These are phyloP conservation scores for Vaccinium myrtillus DNA, from an alignment of 148 eudicot genomes.

Conservation along the genomic window DNA sequence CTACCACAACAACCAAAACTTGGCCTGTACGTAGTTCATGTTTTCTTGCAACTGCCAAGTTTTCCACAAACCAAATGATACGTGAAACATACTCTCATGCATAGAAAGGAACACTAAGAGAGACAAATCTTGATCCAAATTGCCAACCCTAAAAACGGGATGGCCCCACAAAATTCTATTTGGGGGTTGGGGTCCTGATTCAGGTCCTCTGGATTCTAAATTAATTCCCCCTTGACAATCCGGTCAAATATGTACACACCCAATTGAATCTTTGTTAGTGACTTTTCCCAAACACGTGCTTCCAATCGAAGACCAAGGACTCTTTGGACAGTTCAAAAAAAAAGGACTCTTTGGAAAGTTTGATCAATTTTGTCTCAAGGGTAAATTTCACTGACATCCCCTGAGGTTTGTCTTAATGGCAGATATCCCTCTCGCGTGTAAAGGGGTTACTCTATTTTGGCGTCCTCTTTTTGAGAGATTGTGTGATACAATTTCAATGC, in stretches of 20 bases:
- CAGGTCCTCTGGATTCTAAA: slow-evolving; percentile 4
- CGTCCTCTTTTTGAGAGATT: no score
- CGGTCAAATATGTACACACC: slow-evolving; percentile 3
- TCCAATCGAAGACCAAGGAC: background rate
- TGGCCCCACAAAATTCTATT: background rate
- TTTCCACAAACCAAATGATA: background rate
- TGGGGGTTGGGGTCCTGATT: background rate
- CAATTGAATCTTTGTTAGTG: background rate
- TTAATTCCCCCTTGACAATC: background rate
- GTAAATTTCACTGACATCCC: no score
- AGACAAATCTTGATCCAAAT: background rate
- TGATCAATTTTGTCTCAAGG: background rate
- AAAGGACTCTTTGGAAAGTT: background rate
- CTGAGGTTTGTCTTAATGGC: no score
- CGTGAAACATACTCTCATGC: background rate
- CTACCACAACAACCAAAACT: background rate
- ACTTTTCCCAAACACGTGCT: background rate
- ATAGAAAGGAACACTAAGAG: background rate
- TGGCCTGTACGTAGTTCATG: background rate
- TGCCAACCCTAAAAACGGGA: background rate
- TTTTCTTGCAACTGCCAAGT: background rate
- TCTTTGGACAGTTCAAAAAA: background rate
- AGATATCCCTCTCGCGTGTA: no score
- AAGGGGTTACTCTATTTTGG: no score
- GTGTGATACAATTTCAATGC: no score